Percentiles rank a stretch among this genome's conserved stretches.
Evolutionary conservation across 1,284 basidiomycete species (phyloP).

Genomic region (Anthracocystis walkeri): DNA sequence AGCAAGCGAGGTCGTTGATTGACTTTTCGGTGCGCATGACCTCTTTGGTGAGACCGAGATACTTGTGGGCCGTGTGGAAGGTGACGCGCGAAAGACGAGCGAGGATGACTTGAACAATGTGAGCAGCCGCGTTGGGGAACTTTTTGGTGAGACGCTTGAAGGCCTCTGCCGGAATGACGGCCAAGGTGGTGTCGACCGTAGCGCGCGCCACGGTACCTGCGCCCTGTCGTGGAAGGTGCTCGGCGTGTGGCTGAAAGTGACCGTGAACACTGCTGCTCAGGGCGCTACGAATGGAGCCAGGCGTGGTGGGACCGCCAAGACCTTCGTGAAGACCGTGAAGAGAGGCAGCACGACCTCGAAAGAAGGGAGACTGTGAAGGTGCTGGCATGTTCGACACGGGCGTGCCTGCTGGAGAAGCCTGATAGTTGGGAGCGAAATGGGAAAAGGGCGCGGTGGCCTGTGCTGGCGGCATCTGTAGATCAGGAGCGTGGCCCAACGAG

Average conservation of each 20-base stretch:
- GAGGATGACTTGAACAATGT: constrained; percentile 96
- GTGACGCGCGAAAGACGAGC: constrained; percentile 96
- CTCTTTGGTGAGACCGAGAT: constrained; percentile 93
- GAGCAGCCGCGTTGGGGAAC: constrained; percentile 94
- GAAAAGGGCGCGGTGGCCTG: constrained; percentile 58
- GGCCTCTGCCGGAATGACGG: constrained; percentile 98
- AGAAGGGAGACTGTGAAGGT: constrained; percentile 32
- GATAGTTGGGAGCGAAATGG: constrained; percentile 39
- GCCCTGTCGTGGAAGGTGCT: constrained; percentile 38
- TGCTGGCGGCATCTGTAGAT: constrained; percentile 59
- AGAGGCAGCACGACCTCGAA: constrained; percentile 32
- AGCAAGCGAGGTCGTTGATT: constrained; percentile 95
- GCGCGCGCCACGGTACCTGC: constrained; percentile 80
- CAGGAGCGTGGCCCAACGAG: constrained; percentile 39
- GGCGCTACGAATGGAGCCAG: constrained; percentile 56
- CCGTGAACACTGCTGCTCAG: constrained; percentile 47
- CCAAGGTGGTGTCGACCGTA: constrained; percentile 91
- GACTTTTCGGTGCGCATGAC: constrained; percentile 95
- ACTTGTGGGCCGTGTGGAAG: constrained; percentile 92
- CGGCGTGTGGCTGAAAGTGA: constrained; percentile 13
- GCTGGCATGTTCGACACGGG: constrained; percentile 18
- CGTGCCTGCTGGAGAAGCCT: constrained; percentile 27
- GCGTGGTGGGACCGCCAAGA: constrained; percentile 43
- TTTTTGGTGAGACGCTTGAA: constrained; percentile 90
- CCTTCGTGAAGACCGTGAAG: constrained; percentile 34